These are phyloP conservation scores for Terfezia claveryi DNA, from an alignment of 495 filamentous ascomycete genomes.

Conservation along the genomic window DNA sequence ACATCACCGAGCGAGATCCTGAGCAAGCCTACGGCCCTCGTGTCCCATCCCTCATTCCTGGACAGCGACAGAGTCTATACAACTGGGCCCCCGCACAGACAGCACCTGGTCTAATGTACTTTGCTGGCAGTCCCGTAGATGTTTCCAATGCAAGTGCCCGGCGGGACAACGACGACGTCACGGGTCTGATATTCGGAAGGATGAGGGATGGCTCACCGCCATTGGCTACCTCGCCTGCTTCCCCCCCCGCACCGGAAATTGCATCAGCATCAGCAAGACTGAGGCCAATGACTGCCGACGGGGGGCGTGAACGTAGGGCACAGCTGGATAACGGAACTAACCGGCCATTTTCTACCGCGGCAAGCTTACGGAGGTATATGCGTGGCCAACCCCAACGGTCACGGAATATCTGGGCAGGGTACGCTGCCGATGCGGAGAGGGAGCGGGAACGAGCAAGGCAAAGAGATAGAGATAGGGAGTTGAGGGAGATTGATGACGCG, in stretches of 20 bases:
- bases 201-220: not conserved
- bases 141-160: not conserved
- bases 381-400: not conserved
- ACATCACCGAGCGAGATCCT: not conserved
- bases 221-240: not conserved
- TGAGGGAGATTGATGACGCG: conserved; percentile 23
- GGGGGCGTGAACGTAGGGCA: too few relatives aligned
- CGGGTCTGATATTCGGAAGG: not conserved
- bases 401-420: not conserved
- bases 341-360: not conserved
- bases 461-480: conserved; percentile 8
- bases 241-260: not conserved
- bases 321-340: not conserved
- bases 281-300: too few relatives aligned
- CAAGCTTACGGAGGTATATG: not conserved
- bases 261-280: not conserved
- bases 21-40: conserved; percentile 15
- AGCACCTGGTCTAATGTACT: not conserved
- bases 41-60: conserved; percentile 14
- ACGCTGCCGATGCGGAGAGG: conserved; percentile 12
- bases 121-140: not conserved
- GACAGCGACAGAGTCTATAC: conserved; percentile 17
- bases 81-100: conserved; percentile 13
- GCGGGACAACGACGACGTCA: not conserved
- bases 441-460: conserved; percentile 2